Percentiles rank a stretch among this genome's conserved stretches.
Conservation (phyloP, 768 basidiomycete species). For the Trametes meyenii region DNA sequence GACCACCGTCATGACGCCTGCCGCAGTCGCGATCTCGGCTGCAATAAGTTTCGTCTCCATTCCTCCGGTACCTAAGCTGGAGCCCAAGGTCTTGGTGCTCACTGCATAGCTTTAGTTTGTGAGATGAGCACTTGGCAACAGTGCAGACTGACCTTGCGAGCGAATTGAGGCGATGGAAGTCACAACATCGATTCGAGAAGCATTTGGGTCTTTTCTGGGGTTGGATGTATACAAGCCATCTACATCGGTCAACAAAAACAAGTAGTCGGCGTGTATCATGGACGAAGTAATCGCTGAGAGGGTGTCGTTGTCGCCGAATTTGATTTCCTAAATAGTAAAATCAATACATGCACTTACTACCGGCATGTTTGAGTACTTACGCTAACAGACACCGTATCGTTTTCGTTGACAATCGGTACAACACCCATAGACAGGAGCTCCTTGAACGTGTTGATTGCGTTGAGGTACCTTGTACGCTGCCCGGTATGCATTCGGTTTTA, state of each 20-base stretch:
- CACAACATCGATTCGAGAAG: conserved; percentile 81
- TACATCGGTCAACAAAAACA: conserved; percentile 96
- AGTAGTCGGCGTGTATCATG: conserved; percentile 97
- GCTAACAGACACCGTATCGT: conserved; percentile 97
- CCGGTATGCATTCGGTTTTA: neutral
- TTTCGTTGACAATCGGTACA: conserved; percentile 98
- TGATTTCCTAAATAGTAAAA: conserved; percentile 76
- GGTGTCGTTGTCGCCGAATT: conserved; percentile 99
- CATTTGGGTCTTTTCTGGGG: conserved; percentile 85
- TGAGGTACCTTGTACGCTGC: conserved; percentile 92
- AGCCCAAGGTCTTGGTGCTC: conserved; percentile 90
- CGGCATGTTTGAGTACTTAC: conserved; percentile 50
- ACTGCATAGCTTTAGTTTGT: conserved; percentile 49
- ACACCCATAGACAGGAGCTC: conserved; percentile 93
- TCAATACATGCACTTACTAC: neutral
- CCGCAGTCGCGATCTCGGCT: conserved; percentile 94
- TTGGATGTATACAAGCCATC: conserved; percentile 95
- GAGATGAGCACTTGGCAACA: neutral
- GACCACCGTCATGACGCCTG: conserved; percentile 92
- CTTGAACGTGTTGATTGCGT: conserved; percentile 94
- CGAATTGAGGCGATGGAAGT: conserved; percentile 82
- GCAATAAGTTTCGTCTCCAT: conserved; percentile 99
- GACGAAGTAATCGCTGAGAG: conserved; percentile 95
- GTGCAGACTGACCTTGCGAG: conserved; percentile 59
- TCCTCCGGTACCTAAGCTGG: conserved; percentile 93